Evolutionary conservation across 2,329 filamentous ascomycete genomes (phyloP).

Genomic region (Aphanocladium album): DNA sequence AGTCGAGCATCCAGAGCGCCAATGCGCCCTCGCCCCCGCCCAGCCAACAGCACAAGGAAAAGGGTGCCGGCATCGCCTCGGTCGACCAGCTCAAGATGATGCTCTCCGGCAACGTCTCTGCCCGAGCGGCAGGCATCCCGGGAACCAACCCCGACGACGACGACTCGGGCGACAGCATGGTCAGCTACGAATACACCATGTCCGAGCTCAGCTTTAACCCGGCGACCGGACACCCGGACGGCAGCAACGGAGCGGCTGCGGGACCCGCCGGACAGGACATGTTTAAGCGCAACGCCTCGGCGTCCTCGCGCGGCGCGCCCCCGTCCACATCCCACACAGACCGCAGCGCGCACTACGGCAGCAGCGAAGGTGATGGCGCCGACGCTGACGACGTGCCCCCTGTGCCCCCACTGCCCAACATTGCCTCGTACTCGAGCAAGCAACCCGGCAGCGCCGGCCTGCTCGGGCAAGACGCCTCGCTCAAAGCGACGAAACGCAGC

Average conservation of each 20-base stretch:
- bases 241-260: slow-evolving; percentile 12
- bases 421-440: slow-evolving; percentile 25
- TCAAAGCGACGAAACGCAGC: slow-evolving; percentile 30
- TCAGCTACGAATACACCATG: slow-evolving; percentile 63
- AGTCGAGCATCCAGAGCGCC: slow-evolving; percentile 50
- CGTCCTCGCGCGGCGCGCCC: slow-evolving; percentile 33
- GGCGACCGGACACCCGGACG: slow-evolving; percentile 25
- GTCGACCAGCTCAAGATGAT: slow-evolving; percentile 61
- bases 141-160: slow-evolving; percentile 41
- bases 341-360: background rate
- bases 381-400: slow-evolving; percentile 42
- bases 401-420: slow-evolving; percentile 49
- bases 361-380: slow-evolving; percentile 11
- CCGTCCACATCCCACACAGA: slow-evolving; percentile 4
- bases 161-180: slow-evolving; percentile 62
- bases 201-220: slow-evolving; percentile 61
- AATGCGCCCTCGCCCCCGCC: slow-evolving; percentile 16
- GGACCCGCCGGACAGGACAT: slow-evolving; percentile 22
- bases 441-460: slow-evolving; percentile 14
- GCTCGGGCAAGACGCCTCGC: slow-evolving; percentile 21
- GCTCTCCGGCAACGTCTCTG: slow-evolving; percentile 45
- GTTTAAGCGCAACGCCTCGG: slow-evolving; percentile 29
- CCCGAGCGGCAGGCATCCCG: slow-evolving; percentile 35
- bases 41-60: slow-evolving; percentile 35
- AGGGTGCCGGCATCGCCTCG: slow-evolving; percentile 49